Conservation (phyloP, 495 filamentous ascomycete genomes). For the Talaromyces wortmannii region DNA sequence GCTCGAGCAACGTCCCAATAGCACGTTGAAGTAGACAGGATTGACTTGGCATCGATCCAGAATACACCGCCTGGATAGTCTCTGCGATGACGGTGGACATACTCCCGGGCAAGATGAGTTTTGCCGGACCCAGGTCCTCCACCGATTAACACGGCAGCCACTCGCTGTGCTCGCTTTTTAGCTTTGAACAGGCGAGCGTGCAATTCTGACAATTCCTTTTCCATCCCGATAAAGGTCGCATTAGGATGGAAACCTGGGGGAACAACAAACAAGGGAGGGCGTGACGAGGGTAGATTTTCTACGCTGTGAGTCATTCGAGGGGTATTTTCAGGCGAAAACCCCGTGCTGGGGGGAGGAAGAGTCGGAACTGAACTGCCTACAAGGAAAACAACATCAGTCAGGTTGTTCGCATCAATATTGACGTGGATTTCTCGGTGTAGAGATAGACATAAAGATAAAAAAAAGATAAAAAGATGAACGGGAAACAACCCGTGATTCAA, state of each 20-base stretch:
- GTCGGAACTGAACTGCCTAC: constrained; percentile 3
- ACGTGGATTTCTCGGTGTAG: constrained; percentile 7
- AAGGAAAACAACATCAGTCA: constrained; percentile 1
- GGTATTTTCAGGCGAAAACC: background rate
- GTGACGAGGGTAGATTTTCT: constrained; percentile 8
- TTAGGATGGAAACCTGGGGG: constrained; percentile 75
- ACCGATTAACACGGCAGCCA: constrained; percentile 62
- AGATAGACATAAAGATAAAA: constrained; percentile 4
- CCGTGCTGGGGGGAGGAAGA: background rate
- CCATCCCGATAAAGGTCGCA: constrained; percentile 66
- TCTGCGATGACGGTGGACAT: constrained; percentile 60
- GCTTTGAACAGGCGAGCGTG: constrained; percentile 61
- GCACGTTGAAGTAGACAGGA: constrained; percentile 54
- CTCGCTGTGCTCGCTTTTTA: constrained; percentile 53
- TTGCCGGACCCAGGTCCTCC: constrained; percentile 76
- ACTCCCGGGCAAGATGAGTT: constrained; percentile 75
- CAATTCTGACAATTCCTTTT: constrained; percentile 60
- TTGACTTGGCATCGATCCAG: constrained; percentile 68
- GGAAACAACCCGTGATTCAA: background rate
- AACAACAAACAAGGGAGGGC: constrained; percentile 49
- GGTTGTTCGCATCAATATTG: constrained; percentile 6
- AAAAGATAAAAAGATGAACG: constrained; percentile 5
- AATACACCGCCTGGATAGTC: constrained; percentile 72
- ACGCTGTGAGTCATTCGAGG: constrained; percentile 6
- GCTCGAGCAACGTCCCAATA: constrained; percentile 73